Evolutionary conservation across 78 protist species (phyloP).

Genomic region (Speleostelium caveatum): DNA sequence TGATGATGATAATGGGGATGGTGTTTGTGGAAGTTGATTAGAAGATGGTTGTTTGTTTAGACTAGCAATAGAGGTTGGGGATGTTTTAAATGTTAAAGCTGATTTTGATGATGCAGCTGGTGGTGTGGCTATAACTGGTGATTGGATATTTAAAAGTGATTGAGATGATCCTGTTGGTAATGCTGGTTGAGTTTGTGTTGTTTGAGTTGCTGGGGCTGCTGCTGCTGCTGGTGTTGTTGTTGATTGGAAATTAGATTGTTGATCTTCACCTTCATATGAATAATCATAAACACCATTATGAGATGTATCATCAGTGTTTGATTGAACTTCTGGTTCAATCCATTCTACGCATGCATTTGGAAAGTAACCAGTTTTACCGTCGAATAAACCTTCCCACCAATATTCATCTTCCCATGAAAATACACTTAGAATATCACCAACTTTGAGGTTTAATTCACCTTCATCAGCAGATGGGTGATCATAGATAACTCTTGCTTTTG

Average conservation of each 20-base stretch:
- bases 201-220: background rate
- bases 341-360: constrained; percentile 59
- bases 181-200: background rate
- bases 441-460: constrained; percentile 24
- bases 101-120: background rate
- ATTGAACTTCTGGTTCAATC: constrained; percentile 47
- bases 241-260: background rate
- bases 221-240: constrained; percentile 12
- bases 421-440: constrained; percentile 53
- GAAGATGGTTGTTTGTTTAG: too few species aligned
- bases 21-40: background rate
- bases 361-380: constrained; percentile 56
- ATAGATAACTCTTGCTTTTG: constrained; percentile 60
- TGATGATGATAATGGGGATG: background rate
- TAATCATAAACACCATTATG: background rate
- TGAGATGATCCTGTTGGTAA: background rate
- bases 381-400: constrained; percentile 66
- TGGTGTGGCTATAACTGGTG: background rate
- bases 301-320: background rate
- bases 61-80: too few species aligned
- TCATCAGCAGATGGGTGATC: constrained; percentile 40
- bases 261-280: constrained; percentile 23
- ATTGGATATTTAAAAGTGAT: background rate
- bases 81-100: background rate
- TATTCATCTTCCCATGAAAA: constrained; percentile 64